A percentile compares a stretch with the other conserved stretches of the same genome.
These are phyloP conservation scores for Sequoiadendron giganteum DNA, from an alignment of 75 land plant species.

Conservation along the genomic window DNA sequence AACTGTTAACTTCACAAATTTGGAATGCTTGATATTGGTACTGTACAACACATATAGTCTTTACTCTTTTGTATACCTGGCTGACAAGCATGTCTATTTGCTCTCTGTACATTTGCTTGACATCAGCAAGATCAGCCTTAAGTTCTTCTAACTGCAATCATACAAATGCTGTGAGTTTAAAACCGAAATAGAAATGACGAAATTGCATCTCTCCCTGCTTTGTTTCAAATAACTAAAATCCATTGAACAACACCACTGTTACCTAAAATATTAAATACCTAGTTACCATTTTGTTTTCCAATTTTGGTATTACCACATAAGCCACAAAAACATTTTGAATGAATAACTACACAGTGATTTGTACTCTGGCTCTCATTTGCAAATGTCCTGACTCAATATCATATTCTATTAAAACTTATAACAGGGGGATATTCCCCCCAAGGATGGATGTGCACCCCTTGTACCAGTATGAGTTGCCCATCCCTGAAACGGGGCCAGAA, in stretches of 20 bases:
- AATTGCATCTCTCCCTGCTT: background rate
- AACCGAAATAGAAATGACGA: background rate
- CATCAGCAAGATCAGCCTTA: slow-evolving; percentile 82
- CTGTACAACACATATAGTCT: background rate
- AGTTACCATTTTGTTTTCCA: background rate
- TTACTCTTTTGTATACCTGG: slow-evolving; percentile 47
- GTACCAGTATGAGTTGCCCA: background rate
- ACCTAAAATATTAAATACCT: background rate
- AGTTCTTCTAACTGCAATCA: slow-evolving; percentile 88
- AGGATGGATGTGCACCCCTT: background rate
- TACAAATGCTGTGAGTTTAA: background rate
- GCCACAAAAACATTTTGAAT: background rate
- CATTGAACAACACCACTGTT: background rate
- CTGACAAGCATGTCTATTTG: slow-evolving; percentile 96
- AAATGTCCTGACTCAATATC: background rate
- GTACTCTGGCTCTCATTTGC: background rate
- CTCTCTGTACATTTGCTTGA: slow-evolving; percentile 98
- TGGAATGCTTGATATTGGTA: background rate
- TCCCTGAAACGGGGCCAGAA: background rate
- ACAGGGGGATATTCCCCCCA: background rate
- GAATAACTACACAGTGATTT: background rate
- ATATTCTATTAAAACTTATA: background rate
- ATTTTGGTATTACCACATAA: background rate
- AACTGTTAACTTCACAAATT: background rate
- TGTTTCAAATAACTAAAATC: slow-evolving; percentile 3